phyloP scores from a whole-genome alignment of 2,329 filamentous ascomycete species.

The Cladosporium sp. region DNA sequence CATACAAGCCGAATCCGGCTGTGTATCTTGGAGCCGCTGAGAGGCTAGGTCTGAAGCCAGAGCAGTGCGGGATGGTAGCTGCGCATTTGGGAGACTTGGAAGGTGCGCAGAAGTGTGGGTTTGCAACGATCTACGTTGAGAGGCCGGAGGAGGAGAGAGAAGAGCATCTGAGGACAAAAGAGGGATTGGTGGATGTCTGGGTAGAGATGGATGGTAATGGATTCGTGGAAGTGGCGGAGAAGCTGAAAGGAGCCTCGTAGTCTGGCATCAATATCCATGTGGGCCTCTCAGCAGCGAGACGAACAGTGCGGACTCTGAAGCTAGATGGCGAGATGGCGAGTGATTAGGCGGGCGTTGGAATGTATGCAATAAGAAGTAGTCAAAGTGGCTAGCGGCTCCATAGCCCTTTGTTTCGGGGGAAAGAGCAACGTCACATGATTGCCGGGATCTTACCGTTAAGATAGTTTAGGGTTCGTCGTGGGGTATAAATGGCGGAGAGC shows the following conservation, averaged over 20 bases:
- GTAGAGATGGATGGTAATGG: constrained; percentile 54
- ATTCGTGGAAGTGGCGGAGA: constrained; percentile 49
- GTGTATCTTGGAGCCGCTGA: constrained; percentile 70
- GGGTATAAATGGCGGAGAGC: neutral
- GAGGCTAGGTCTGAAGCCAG: constrained; percentile 58
- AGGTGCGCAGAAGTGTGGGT: constrained; percentile 64
- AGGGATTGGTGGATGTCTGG: constrained; percentile 68
- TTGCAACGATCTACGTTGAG: constrained; percentile 75
- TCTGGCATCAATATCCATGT: neutral
- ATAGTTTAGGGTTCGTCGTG: neutral
- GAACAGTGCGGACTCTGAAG: neutral
- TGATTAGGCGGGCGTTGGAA: neutral
- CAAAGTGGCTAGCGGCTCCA: neutral
- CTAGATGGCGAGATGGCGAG: neutral
- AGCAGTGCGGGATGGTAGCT: constrained; percentile 74
- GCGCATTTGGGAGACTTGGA: constrained; percentile 71
- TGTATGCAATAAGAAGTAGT: neutral
- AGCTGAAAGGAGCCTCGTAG: constrained; percentile 31
- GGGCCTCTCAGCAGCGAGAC: neutral
- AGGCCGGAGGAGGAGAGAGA: constrained; percentile 66
- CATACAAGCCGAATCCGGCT: constrained; percentile 71
- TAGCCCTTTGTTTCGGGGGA: neutral
- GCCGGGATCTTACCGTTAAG: neutral
- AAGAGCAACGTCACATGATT: neutral
- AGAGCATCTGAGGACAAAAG: constrained; percentile 54